Conservation (phyloP, 176 grass and related monocot species). For the Musa schizocarpa region DNA sequence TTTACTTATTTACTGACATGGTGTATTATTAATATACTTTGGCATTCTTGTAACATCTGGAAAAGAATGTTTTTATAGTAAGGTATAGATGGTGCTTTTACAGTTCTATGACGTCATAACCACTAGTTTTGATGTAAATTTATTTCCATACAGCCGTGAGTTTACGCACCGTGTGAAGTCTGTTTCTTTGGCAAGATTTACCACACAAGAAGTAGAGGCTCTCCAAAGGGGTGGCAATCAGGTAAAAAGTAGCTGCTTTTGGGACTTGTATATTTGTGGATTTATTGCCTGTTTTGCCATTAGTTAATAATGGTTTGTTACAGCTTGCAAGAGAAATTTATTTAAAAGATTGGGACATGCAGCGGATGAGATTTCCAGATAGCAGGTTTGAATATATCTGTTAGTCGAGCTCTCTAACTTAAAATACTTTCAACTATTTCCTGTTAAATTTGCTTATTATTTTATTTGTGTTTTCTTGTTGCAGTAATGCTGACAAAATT, state of each 20-base stretch:
- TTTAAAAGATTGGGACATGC: slow-evolving; percentile 92
- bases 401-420: neutral
- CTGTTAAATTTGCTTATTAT: slow-evolving; percentile 9
- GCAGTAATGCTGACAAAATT: slow-evolving; percentile 86
- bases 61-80: neutral
- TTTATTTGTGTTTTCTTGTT: slow-evolving; percentile 19
- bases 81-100: neutral
- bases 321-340: slow-evolving; percentile 81
- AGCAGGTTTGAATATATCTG: slow-evolving; percentile 43
- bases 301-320: slow-evolving; percentile 25
- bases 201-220: slow-evolving; percentile 68
- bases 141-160: slow-evolving; percentile 46
- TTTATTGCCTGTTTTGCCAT: neutral
- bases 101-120: slow-evolving; percentile 4
- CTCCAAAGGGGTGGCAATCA: slow-evolving; percentile 94
- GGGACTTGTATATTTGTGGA: neutral
- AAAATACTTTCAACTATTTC: neutral
- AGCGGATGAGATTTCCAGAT: slow-evolving; percentile 81
- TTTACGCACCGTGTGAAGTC: slow-evolving; percentile 98
- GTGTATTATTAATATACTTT: neutral
- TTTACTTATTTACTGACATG: neutral
- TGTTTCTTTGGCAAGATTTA: slow-evolving; percentile 91
- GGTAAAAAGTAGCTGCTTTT: slow-evolving; percentile 31
- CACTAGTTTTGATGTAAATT: slow-evolving; percentile 13
- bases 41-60: neutral